phyloP scores from a whole-genome alignment of 1,139 yeast species.

The Kurtzmaniella natalensis region DNA sequence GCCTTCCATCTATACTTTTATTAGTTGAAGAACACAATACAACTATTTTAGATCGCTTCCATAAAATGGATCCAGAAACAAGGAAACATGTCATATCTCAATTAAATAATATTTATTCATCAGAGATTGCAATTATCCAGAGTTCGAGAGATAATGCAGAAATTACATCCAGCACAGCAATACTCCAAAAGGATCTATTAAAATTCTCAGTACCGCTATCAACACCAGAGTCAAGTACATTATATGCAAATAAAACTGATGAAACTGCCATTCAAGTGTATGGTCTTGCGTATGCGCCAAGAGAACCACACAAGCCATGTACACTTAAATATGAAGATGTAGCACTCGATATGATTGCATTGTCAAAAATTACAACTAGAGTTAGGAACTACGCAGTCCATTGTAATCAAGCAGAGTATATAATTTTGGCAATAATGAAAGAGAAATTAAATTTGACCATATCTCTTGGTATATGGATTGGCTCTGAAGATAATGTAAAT shows the following conservation, averaged over 20 bases:
- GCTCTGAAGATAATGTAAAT: constrained; percentile 36
- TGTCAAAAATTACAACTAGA: constrained; percentile 56
- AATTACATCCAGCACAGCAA: too few species aligned
- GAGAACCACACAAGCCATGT: constrained; percentile 51
- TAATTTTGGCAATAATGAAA: constrained; percentile 50
- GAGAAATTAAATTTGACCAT: constrained; percentile 52
- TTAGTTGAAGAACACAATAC: too few species aligned
- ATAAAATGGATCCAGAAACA: not conserved
- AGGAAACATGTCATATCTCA: not conserved
- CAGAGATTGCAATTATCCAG: too few species aligned
- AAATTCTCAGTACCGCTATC: too few species aligned
- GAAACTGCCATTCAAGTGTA: constrained; percentile 33
- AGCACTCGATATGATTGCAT: constrained; percentile 47
- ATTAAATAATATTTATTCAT: not conserved
- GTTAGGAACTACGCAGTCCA: constrained; percentile 61
- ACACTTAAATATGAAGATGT: constrained; percentile 47
- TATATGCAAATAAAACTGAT: not conserved
- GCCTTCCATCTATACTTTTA: too few species aligned
- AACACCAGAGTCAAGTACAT: too few species aligned
- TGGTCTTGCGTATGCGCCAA: constrained; percentile 62
- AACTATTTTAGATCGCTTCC: not conserved
- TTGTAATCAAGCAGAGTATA: constrained; percentile 52
- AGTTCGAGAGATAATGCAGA: too few species aligned
- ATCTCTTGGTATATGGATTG: constrained; percentile 65
- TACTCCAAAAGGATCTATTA: too few species aligned